phyloP scores from a whole-genome alignment of 192 early-diverging fungal genomes.

The Coemansia sp. region DNA sequence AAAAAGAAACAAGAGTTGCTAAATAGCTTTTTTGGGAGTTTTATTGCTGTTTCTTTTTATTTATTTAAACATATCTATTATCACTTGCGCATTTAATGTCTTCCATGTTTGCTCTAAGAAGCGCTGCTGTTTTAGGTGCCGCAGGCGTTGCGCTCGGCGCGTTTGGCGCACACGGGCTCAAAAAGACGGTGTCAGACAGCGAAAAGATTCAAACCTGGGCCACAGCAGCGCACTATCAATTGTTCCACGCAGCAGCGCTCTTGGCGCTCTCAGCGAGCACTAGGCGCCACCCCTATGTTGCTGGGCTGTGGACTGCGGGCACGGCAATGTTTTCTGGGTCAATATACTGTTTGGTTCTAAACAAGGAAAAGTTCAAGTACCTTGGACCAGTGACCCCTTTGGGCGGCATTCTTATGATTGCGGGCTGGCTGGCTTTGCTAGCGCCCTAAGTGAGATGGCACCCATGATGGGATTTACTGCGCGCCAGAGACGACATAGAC shows the following conservation, averaged over 20 bases:
- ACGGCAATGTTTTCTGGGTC: conserved; percentile 55
- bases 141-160: conserved; percentile 59
- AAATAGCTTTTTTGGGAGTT: neutral
- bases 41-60: neutral
- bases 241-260: conserved; percentile 55
- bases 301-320: conserved; percentile 53
- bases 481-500: too few relatives aligned
- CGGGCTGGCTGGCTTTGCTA: conserved; percentile 46
- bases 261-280: conserved; percentile 37
- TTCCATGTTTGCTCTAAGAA: conserved; percentile 28
- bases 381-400: conserved; percentile 49
- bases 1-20: neutral
- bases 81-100: conserved; percentile 17
- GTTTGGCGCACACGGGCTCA: conserved; percentile 59
- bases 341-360: conserved; percentile 57
- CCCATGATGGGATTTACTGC: too few relatives aligned
- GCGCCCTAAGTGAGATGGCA: conserved; percentile 9
- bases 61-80: neutral
- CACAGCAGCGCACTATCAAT: conserved; percentile 56
- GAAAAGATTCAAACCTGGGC: conserved; percentile 41
- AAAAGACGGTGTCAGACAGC: conserved; percentile 36
- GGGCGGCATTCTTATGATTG: conserved; percentile 45
- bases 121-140: conserved; percentile 48
- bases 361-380: conserved; percentile 25
- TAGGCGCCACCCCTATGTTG: conserved; percentile 23